Evolutionary conservation across 2,329 filamentous ascomycete species (phyloP).

Genomic region (Zymoseptoria ardabiliae): DNA sequence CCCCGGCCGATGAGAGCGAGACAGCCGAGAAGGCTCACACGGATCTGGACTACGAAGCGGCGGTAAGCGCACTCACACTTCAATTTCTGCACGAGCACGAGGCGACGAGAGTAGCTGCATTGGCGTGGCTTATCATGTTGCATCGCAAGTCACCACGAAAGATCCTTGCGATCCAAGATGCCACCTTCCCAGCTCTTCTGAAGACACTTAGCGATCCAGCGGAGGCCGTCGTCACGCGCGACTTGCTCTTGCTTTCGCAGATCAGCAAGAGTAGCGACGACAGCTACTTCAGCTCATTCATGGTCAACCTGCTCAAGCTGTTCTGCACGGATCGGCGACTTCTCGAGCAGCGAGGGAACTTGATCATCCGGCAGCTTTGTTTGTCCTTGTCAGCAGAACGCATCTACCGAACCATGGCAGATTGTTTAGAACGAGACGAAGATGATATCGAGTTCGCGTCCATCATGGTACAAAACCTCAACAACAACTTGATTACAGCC

Average conservation of each 20-base stretch:
- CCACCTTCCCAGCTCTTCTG: constrained; percentile 88
- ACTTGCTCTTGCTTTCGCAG: constrained; percentile 86
- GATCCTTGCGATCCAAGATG: constrained; percentile 84
- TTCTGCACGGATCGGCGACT: constrained; percentile 91
- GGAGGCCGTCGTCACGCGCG: constrained; percentile 90
- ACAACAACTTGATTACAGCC: constrained; percentile 97
- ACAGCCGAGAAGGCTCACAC: constrained; percentile 2
- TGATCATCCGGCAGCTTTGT: constrained; percentile 93
- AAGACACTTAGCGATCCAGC: constrained; percentile 95
- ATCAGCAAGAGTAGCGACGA: constrained; percentile 96
- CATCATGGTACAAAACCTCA: constrained; percentile 98
- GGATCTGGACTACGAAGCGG: constrained; percentile 91
- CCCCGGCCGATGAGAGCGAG: constrained; percentile 14
- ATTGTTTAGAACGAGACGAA: constrained; percentile 95
- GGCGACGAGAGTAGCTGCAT: constrained; percentile 82
- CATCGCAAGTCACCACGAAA: constrained; percentile 91
- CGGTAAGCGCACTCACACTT: constrained; percentile 85
- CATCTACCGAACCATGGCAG: constrained; percentile 90
- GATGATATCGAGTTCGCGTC: constrained; percentile 93
- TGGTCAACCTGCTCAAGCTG: constrained; percentile 90
- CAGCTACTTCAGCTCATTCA: constrained; percentile 95
- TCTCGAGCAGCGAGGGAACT: constrained; percentile 83
- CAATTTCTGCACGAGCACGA: constrained; percentile 96
- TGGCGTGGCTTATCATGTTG: constrained; percentile 97
- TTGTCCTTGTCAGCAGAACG: constrained; percentile 86